phyloP scores from a whole-genome alignment of 805 yeast genomes.

The Sugiyamaella qingdaonensis region DNA sequence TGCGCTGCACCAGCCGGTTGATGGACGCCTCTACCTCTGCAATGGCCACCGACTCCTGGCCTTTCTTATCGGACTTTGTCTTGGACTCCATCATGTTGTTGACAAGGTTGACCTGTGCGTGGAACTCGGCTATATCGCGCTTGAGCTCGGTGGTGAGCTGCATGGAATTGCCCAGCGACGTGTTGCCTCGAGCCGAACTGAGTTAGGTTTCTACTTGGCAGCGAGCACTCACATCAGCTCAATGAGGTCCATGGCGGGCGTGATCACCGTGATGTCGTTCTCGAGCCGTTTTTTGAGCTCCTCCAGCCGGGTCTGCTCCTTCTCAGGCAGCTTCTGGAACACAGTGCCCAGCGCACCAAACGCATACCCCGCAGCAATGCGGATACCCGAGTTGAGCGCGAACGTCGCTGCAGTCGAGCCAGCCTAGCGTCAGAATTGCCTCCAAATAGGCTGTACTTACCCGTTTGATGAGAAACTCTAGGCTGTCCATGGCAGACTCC shows the following conservation, averaged over 20 bases:
- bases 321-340: constrained; percentile 47
- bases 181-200: constrained; percentile 28
- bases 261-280: constrained; percentile 55
- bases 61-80: constrained; percentile 11
- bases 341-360: constrained; percentile 56
- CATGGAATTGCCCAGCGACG: constrained; percentile 46
- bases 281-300: constrained; percentile 44
- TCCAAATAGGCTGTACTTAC: neutral
- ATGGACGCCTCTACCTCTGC: constrained; percentile 48
- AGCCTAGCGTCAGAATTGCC: constrained; percentile 38
- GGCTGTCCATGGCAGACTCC: neutral
- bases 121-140: constrained; percentile 55
- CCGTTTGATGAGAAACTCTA: neutral
- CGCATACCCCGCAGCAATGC: constrained; percentile 71
- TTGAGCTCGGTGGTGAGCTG: constrained; percentile 53
- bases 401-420: constrained; percentile 76
- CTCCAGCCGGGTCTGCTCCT: constrained; percentile 46
- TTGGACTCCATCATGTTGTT: constrained; percentile 30
- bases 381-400: constrained; percentile 72
- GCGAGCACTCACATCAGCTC: constrained; percentile 38
- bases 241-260: constrained; percentile 65
- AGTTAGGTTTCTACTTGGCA: neutral
- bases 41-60: constrained; percentile 35
- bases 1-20: constrained; percentile 43
- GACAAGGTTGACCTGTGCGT: constrained; percentile 43